These are phyloP conservation scores for Xeromyces bisporus DNA, from an alignment of 495 filamentous ascomycete species.

Conservation along the genomic window DNA sequence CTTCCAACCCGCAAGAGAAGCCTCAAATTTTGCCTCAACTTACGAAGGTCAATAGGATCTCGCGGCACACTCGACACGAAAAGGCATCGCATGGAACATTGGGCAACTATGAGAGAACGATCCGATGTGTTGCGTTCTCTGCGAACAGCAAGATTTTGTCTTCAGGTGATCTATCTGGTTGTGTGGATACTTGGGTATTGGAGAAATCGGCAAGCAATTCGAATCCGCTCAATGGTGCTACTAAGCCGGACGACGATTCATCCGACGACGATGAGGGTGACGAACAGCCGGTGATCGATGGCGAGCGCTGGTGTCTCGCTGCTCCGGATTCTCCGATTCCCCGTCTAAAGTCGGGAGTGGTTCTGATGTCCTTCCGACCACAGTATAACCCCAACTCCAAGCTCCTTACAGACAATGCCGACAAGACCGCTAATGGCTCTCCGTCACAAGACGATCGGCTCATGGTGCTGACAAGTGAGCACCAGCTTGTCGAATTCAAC, in stretches of 20 bases:
- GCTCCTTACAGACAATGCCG: slow-evolving; percentile 23
- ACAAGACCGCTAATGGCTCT: neutral
- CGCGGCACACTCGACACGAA: slow-evolving; percentile 36
- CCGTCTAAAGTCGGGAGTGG: slow-evolving; percentile 50
- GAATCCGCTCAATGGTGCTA: slow-evolving; percentile 15
- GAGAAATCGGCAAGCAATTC: slow-evolving; percentile 31
- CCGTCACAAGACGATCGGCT: slow-evolving; percentile 40
- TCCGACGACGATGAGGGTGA: slow-evolving; percentile 35
- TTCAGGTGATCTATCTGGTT: slow-evolving; percentile 65
- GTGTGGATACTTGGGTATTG: slow-evolving; percentile 72
- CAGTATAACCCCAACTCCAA: slow-evolving; percentile 11
- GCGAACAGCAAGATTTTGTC: slow-evolving; percentile 63
- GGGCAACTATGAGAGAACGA: slow-evolving; percentile 60
- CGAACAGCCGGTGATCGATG: slow-evolving; percentile 22
- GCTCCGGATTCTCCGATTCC: slow-evolving; percentile 56
- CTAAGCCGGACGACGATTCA: slow-evolving; percentile 27
- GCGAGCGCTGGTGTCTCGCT: slow-evolving; percentile 49
- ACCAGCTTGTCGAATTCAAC: slow-evolving; percentile 62
- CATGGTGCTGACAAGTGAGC: slow-evolving; percentile 55
- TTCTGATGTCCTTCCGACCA: slow-evolving; percentile 60
- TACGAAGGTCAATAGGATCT: slow-evolving; percentile 39
- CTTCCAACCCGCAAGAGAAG: slow-evolving; percentile 18
- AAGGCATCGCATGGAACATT: slow-evolving; percentile 44
- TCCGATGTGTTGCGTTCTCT: slow-evolving; percentile 64
- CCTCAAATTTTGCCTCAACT: slow-evolving; percentile 29